Base-by-base conservation (phyloP, 805 yeast species). In the Ogataea wickerhamii region DNA sequence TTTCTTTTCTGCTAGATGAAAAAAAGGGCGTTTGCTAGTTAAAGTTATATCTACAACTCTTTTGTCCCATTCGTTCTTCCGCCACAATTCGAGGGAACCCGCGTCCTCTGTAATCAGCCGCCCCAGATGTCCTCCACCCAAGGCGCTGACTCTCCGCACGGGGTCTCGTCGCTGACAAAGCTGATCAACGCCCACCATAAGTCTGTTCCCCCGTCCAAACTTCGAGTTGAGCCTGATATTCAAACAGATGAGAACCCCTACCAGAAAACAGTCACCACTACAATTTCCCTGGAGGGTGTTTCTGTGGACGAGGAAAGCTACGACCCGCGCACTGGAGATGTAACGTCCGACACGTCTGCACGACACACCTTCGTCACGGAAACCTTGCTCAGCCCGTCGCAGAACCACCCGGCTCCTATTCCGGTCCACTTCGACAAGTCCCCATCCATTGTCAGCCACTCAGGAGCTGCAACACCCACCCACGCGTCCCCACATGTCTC, bases 121-220 rank as follows among this genome's bases (percentile, higher is more conserved):
- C 13, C 11, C 17, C 38, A 10, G 13, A 18, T 12, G 24, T 38
- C 40, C 44, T 32, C 48, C 28, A 22, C 48, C 36, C 36, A 40
- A 8, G 23, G 32, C 20, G 38, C 32, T 20, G 56, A 49, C n/a
- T 45, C 43, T 27, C 45, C 47, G 25, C 29, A 41, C 6, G 56
- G 56, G 6, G 47, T 61, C 30, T 60, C 66, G 6, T 57, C 66
- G 14, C 51, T 64, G 37, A 61, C 68, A 8, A 55, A 55, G 39
- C 50, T 63, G 37, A 60, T 63, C 37, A 53, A 60, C 28, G 63
- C 57, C 38, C 61, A 55, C 29, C 61, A 55, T 29, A 46, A 40
- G 21, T 38, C 32, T 13, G 38, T 26, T 29, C 45, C 53, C 2
- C 25, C 44, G 6, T 41, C 53, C 6, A 46, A 38, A n/a, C 39